Conservation (phyloP, 805 yeast species). For the Helenozyma baotianmanensis region DNA sequence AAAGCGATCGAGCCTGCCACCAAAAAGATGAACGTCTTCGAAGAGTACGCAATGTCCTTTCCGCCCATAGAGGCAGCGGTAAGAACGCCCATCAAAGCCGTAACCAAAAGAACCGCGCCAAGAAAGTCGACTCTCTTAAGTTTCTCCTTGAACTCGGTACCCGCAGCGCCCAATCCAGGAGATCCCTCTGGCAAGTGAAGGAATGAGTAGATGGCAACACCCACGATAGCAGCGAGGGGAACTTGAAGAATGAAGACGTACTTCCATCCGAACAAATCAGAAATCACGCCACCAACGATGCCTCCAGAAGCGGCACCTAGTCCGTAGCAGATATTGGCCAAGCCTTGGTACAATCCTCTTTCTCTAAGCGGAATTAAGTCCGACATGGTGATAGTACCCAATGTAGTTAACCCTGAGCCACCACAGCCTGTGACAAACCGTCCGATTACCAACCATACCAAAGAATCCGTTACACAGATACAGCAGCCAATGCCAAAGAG, state of each 20-base stretch:
- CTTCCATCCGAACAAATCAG: conserved; percentile 52
- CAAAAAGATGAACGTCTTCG: conserved; percentile 34
- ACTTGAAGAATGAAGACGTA: conserved; percentile 38
- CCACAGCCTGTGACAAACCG: conserved; percentile 81
- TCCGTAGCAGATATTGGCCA: conserved; percentile 72
- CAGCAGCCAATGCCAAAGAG: conserved; percentile 54
- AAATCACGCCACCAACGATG: conserved; percentile 48
- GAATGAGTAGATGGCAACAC: conserved; percentile 31
- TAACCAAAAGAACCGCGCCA: conserved; percentile 42
- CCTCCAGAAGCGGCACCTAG: conserved; percentile 55
- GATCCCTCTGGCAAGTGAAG: conserved; percentile 51
- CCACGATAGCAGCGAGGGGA: conserved; percentile 41
- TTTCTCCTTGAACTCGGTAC: conserved; percentile 42
- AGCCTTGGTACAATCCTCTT: conserved; percentile 79
- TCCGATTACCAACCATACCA: conserved; percentile 46
- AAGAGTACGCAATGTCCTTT: conserved; percentile 44
- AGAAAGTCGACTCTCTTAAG: conserved; percentile 43
- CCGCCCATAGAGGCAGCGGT: conserved; percentile 67
- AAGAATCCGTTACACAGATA: conserved; percentile 52
- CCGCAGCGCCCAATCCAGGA: conserved; percentile 50
- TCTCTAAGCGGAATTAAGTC: conserved; percentile 74
- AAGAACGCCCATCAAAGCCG: conserved; percentile 55
- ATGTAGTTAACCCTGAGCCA: conserved; percentile 81
- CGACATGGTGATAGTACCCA: conserved; percentile 70
- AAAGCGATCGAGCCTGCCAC: conserved; percentile 31